Percentiles rank a stretch among this genome's conserved stretches.
phyloP scores from a whole-genome alignment of 2,329 filamentous ascomycete species.

The Blastomyces emzantsi region DNA sequence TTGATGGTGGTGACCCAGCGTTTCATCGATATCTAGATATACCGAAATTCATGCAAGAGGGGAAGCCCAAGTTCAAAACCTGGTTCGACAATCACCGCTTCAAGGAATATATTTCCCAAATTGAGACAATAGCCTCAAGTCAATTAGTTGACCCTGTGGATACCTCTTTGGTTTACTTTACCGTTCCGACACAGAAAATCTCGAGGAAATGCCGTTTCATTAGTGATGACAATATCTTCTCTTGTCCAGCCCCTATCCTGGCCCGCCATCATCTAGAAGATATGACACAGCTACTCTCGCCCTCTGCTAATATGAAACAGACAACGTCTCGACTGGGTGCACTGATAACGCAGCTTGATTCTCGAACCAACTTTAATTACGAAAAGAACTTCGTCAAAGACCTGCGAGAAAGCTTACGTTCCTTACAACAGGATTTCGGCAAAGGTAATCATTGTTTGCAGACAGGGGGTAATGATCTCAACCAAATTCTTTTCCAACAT shows the following conservation, averaged over 20 bases:
- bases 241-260: not conserved
- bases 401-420: not conserved
- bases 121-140: not conserved
- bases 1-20: not conserved
- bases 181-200: not conserved
- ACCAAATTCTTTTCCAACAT: not conserved
- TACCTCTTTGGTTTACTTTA: not conserved
- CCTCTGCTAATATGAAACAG: not conserved
- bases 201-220: not conserved
- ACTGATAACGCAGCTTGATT: not conserved
- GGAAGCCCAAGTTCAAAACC: constrained; percentile 13
- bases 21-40: not conserved
- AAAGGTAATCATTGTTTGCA: not conserved
- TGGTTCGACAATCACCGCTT: constrained; percentile 22
- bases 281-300: not conserved
- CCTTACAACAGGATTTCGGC: not conserved
- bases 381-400: not conserved
- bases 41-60: constrained; percentile 11
- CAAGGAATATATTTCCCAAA: not conserved
- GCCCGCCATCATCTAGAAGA: not conserved
- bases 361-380: not conserved
- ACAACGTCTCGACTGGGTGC: not conserved
- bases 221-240: not conserved
- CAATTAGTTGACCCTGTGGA: not conserved
- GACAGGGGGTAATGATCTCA: not conserved